phyloP scores from a whole-genome alignment of 768 basidiomycete genomes.

The Dacryopinax primogenitus region DNA sequence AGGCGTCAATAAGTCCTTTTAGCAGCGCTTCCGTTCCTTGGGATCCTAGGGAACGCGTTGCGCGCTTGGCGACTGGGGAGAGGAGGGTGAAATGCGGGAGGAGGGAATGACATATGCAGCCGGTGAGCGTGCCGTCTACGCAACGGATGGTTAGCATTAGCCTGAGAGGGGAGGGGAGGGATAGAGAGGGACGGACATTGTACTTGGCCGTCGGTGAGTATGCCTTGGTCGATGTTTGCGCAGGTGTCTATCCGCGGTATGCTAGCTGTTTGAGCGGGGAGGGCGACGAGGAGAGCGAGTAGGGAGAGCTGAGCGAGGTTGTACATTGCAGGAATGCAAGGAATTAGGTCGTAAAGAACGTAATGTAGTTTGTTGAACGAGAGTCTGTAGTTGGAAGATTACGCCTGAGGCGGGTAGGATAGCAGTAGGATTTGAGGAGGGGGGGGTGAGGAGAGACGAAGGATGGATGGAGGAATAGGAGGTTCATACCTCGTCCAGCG shows the following conservation, averaged over 20 bases:
- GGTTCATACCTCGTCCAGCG: background rate
- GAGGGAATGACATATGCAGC: background rate
- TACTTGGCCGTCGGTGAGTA: background rate
- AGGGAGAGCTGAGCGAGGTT: background rate
- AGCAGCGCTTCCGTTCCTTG: background rate
- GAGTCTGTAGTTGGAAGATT: conserved; percentile 7
- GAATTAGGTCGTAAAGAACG: background rate
- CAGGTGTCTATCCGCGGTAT: background rate
- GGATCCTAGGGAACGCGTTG: background rate
- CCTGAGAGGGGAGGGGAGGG: background rate
- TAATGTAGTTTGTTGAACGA: background rate
- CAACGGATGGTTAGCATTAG: background rate
- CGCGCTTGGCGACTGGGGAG: background rate
- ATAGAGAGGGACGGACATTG: background rate
- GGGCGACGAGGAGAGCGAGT: background rate
- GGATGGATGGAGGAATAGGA: background rate
- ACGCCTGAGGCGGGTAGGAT: background rate
- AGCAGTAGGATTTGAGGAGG: background rate
- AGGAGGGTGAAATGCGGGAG: conserved; percentile 4
- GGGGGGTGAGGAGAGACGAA: background rate
- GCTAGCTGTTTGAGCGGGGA: background rate
- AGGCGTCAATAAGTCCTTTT: background rate
- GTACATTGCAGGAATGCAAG: background rate
- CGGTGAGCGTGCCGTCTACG: background rate
- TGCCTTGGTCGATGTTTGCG: background rate